Conservation (phyloP, 1,284 basidiomycete genomes). For the Thecaphora thlaspeos region DNA sequence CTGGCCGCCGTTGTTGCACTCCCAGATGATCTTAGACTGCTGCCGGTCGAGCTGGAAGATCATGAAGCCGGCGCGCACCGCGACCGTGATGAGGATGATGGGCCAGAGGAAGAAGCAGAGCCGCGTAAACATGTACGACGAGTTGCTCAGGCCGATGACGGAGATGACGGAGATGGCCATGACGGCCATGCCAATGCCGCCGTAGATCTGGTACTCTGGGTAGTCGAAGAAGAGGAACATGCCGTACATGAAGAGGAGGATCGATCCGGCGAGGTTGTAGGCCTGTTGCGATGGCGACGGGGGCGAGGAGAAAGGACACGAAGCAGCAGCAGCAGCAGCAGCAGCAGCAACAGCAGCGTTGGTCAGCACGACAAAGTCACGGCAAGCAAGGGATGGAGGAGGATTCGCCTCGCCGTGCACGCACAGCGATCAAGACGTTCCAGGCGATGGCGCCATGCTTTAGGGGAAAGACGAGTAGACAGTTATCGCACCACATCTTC, state of each 20-base stretch:
- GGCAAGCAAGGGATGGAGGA: no score
- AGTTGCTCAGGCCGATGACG: constrained; percentile 69
- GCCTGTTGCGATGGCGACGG: constrained; percentile 58
- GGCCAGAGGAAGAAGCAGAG: constrained; percentile 73
- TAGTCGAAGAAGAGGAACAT: constrained; percentile 70
- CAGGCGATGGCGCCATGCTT: constrained; percentile 70
- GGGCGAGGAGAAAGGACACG: not conserved
- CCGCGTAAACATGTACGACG: constrained; percentile 71
- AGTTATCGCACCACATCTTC: constrained; percentile 46
- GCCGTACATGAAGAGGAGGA: constrained; percentile 69
- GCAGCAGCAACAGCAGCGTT: no score
- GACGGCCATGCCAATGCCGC: constrained; percentile 69
- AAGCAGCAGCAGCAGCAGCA: no score
- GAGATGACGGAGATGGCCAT: constrained; percentile 65
- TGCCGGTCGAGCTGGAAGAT: constrained; percentile 57
- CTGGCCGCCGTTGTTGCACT: constrained; percentile 70
- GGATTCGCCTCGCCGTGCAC: no score
- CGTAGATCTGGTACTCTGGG: constrained; percentile 71
- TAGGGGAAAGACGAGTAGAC: constrained; percentile 41
- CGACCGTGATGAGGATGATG: constrained; percentile 68
- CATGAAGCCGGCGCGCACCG: constrained; percentile 71
- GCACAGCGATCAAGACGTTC: constrained; percentile 68
- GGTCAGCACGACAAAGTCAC: no score
- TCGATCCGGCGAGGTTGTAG: constrained; percentile 70
- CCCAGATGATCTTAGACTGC: constrained; percentile 68